Percentiles rank a stretch among this genome's conserved stretches.
phyloP scores from a whole-genome alignment of 2,329 filamentous ascomycete genomes.

The Sporothrix sp. region DNA sequence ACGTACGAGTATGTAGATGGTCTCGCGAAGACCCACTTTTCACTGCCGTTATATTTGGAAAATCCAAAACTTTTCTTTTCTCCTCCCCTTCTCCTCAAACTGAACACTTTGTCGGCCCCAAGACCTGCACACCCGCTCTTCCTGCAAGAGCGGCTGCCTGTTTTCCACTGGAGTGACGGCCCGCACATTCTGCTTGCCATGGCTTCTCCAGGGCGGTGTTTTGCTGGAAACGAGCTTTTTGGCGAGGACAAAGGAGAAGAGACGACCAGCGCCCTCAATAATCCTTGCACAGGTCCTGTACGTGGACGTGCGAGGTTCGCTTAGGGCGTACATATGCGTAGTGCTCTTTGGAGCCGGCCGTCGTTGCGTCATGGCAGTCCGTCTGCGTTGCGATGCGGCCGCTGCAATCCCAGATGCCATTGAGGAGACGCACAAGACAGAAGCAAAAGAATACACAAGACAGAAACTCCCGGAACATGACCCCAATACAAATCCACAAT shows the following conservation, averaged over 20 bases:
- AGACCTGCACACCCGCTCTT: not conserved
- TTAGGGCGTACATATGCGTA: slow-evolving; percentile 48
- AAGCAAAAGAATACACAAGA: not conserved
- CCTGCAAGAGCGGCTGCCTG: not conserved
- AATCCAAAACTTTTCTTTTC: not conserved
- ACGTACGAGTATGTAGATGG: slow-evolving; percentile 2
- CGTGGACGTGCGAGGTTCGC: slow-evolving; percentile 48
- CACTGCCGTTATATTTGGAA: not conserved
- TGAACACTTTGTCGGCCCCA: slow-evolving; percentile 31
- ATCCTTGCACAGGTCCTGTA: slow-evolving; percentile 34
- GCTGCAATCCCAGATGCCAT: too few relatives aligned
- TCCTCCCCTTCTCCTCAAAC: slow-evolving; percentile 33
- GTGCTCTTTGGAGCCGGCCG: not conserved
- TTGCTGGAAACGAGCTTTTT: slow-evolving; percentile 7
- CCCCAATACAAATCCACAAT: too few relatives aligned
- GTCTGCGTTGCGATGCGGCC: too few relatives aligned
- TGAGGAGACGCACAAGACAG: not conserved
- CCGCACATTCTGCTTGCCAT: slow-evolving; percentile 18
- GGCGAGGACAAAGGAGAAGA: slow-evolving; percentile 44
- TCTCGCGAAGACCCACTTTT: slow-evolving; percentile 10
- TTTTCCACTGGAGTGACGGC: not conserved
- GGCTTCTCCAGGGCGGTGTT: slow-evolving; percentile 33
- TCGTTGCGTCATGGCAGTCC: too few relatives aligned
- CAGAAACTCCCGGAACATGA: slow-evolving; percentile 4
- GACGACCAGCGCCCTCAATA: slow-evolving; percentile 43